Conservation (phyloP, 2,329 filamentous ascomycete species). For the Purpureocillium lavendulum region DNA sequence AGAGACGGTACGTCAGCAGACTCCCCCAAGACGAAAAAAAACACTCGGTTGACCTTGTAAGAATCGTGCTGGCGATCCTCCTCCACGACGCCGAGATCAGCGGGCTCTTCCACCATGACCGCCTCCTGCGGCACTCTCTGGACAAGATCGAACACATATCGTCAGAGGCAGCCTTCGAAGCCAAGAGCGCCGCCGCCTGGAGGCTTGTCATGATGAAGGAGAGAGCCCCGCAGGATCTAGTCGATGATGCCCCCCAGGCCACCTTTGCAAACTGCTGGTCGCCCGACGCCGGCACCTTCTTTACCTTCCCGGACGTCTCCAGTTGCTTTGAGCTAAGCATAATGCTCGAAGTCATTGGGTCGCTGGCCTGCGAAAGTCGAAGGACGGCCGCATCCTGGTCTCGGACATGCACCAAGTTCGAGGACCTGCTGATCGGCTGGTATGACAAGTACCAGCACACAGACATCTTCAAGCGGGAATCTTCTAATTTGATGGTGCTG, state of each 20-base stretch:
- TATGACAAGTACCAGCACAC: neutral
- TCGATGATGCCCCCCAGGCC: no score
- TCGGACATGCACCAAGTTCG: neutral
- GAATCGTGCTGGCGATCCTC: conserved; percentile 3
- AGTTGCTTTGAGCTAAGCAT: neutral
- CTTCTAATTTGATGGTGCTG: conserved; percentile 2
- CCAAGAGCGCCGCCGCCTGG: neutral
- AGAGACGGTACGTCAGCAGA: neutral
- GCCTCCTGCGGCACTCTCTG: neutral
- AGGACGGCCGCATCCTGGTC: neutral
- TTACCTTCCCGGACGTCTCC: no score
- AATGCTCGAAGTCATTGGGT: neutral
- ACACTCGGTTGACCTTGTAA: no score
- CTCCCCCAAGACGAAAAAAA: neutral
- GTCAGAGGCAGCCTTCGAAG: conserved; percentile 1
- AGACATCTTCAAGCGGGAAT: neutral
- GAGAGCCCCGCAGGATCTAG: neutral
- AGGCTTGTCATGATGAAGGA: neutral
- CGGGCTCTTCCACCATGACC: conserved; percentile 2
- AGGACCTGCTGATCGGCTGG: neutral
- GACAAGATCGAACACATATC: neutral
- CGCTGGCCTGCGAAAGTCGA: neutral
- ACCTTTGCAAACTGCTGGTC: neutral
- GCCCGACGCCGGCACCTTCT: neutral
- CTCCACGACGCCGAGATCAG: conserved; percentile 1